Conservation (phyloP, 345 rosid genomes). For the Pseudoturritis turrita region DNA sequence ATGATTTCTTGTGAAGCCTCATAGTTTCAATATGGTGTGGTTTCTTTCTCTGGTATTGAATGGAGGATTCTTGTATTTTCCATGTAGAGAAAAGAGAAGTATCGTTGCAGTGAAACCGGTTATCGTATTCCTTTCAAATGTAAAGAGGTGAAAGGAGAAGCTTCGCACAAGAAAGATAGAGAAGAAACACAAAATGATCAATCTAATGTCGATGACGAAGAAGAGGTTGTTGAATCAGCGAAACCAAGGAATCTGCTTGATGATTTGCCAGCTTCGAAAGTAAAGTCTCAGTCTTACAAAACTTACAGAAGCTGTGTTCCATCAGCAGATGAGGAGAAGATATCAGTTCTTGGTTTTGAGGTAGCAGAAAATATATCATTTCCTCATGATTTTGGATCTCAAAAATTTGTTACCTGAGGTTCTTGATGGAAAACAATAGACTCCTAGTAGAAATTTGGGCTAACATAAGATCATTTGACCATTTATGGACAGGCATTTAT, state of each 20-base stretch:
- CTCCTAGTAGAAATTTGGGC: neutral
- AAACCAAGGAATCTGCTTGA: conserved; percentile 46
- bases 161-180: conserved; percentile 18
- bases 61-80: neutral
- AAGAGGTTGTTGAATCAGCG: conserved; percentile 2
- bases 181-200: conserved; percentile 39
- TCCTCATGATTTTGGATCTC: neutral
- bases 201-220: conserved; percentile 33
- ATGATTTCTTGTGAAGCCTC: neutral
- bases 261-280: conserved; percentile 35
- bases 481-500: conserved; percentile 49
- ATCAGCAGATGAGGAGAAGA: conserved; percentile 57
- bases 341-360: conserved; percentile 87
- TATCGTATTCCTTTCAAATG: conserved; percentile 88
- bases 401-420: neutral
- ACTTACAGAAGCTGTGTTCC: conserved; percentile 90
- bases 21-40: neutral
- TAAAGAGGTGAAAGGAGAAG: conserved; percentile 38
- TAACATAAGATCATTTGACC: neutral
- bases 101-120: conserved; percentile 93
- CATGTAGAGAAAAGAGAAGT: conserved; percentile 56
- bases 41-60: neutral
- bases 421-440: neutral
- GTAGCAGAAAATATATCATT: conserved; percentile 31
- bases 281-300: conserved; percentile 47